Percentiles rank a stretch among this genome's conserved stretches.
Evolutionary conservation across 768 basidiomycete species (phyloP).

Genomic region (Boletus edulis): DNA sequence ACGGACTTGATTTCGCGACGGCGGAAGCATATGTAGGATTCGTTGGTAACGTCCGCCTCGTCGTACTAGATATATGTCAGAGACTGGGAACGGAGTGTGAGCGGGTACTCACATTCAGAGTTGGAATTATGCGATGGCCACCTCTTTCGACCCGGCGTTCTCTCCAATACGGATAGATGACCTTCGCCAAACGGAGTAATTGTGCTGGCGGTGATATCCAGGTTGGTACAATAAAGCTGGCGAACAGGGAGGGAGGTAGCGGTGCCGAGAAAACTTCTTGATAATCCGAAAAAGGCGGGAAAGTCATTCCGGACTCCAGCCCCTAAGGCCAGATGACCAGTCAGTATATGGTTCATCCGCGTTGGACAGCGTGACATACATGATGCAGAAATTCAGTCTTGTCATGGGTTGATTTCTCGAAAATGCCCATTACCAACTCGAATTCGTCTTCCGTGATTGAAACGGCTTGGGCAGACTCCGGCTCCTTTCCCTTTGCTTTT

Average conservation of each 20-base stretch:
- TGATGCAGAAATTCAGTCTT: conserved; percentile 88
- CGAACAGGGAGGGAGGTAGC: conserved; percentile 62
- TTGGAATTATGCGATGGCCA: conserved; percentile 84
- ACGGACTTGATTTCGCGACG: conserved; percentile 91
- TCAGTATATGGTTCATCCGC: neutral
- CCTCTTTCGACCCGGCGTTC: conserved; percentile 75
- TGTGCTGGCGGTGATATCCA: conserved; percentile 65
- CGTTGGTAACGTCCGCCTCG: conserved; percentile 84
- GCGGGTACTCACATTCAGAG: conserved; percentile 67
- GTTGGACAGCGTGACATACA: conserved; percentile 45
- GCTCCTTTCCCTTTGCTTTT: conserved; percentile 84
- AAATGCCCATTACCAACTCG: conserved; percentile 91
- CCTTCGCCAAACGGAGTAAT: conserved; percentile 67
- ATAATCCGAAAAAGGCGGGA: conserved; percentile 73
- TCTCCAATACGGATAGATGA: conserved; percentile 88
- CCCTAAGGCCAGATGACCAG: conserved; percentile 37
- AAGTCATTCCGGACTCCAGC: conserved; percentile 63
- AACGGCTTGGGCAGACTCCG: conserved; percentile 61
- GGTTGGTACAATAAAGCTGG: conserved; percentile 62
- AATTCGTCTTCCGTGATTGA: conserved; percentile 88
- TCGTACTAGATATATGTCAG: conserved; percentile 54
- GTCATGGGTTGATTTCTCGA: conserved; percentile 89
- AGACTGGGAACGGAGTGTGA: neutral
- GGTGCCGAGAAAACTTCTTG: conserved; percentile 63
- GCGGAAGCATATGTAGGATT: conserved; percentile 97